Percentiles rank a stretch among this genome's conserved stretches.
phyloP scores from a whole-genome alignment of 441 rosid species.

The Capsella rubella region DNA sequence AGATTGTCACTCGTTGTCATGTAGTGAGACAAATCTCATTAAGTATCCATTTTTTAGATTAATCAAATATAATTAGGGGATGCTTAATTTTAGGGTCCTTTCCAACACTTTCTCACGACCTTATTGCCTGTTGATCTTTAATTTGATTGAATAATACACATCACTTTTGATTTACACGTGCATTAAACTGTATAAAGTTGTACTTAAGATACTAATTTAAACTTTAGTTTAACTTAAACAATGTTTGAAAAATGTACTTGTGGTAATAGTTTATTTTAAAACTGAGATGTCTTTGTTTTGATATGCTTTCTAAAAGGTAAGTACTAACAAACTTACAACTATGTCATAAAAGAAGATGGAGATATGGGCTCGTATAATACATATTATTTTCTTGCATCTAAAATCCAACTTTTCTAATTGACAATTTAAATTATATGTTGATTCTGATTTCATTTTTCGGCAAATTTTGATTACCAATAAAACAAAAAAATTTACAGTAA shows the following conservation, averaged over 20 bases:
- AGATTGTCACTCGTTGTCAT: constrained; percentile 42
- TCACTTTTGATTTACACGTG: constrained; percentile 37
- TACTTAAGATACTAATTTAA: neutral
- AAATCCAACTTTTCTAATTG: neutral
- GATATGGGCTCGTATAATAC: neutral
- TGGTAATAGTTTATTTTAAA: constrained; percentile 20
- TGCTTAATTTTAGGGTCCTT: constrained; percentile 35
- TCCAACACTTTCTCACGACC: constrained; percentile 41
- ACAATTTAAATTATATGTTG: neutral
- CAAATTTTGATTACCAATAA: neutral
- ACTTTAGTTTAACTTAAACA: neutral
- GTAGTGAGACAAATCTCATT: constrained; percentile 39
- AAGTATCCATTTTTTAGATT: neutral
- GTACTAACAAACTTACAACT: neutral
- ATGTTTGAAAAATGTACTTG: constrained; percentile 33
- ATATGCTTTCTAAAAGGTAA: constrained; percentile 1
- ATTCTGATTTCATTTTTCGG: neutral
- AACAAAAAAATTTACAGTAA: too few relatives aligned
- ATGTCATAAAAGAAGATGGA: neutral
- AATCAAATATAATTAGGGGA: neutral
- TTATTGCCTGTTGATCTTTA: constrained; percentile 24
- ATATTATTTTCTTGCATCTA: neutral
- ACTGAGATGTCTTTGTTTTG: constrained; percentile 11
- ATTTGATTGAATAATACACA: constrained; percentile 1
- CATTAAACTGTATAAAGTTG: constrained; percentile 23